Percentiles rank a stretch among this genome's conserved stretches.
Evolutionary conservation across 805 yeast species (phyloP).

Genomic region (Wickerhamomyces chambardii): DNA sequence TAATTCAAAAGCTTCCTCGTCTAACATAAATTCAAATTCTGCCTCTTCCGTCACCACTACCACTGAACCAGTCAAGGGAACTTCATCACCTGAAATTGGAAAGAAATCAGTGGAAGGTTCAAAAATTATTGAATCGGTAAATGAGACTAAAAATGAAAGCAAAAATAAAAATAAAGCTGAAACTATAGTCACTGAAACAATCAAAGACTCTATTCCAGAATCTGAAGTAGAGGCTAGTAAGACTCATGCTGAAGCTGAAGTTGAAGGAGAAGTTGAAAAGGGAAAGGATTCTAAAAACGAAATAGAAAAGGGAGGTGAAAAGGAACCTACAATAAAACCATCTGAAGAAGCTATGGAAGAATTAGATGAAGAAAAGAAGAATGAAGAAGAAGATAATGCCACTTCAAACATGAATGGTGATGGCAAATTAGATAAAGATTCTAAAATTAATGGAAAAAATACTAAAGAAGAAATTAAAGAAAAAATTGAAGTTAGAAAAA

Average conservation of each 20-base stretch:
- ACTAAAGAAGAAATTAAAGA: neutral
- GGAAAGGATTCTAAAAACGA: slow-evolving; percentile 1
- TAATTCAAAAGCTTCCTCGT: neutral
- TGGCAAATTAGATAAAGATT: slow-evolving; percentile 6
- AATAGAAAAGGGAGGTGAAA: no score
- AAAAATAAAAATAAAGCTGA: neutral
- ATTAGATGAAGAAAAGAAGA: neutral
- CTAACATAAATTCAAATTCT: slow-evolving; percentile 1
- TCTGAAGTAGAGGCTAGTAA: slow-evolving; percentile 3
- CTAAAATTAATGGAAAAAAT: slow-evolving; percentile 1
- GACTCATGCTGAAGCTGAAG: no score
- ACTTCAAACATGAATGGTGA: neutral
- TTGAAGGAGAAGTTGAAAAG: neutral
- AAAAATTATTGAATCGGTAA: slow-evolving; percentile 1
- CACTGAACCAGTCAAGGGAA: slow-evolving; percentile 1
- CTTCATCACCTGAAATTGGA: slow-evolving; percentile 1
- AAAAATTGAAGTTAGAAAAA: slow-evolving; percentile 15
- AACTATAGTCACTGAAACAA: slow-evolving; percentile 2
- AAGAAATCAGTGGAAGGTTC: neutral
- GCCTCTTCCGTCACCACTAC: slow-evolving; percentile 4
- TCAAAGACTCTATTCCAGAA: slow-evolving; percentile 4
- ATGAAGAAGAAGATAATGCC: neutral
- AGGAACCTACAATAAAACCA: slow-evolving; percentile 1
- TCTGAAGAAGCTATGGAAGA: slow-evolving; percentile 1
- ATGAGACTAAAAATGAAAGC: neutral